Conservation (phyloP, 495 filamentous ascomycete species). For the Penicillium atrosanguineum region DNA sequence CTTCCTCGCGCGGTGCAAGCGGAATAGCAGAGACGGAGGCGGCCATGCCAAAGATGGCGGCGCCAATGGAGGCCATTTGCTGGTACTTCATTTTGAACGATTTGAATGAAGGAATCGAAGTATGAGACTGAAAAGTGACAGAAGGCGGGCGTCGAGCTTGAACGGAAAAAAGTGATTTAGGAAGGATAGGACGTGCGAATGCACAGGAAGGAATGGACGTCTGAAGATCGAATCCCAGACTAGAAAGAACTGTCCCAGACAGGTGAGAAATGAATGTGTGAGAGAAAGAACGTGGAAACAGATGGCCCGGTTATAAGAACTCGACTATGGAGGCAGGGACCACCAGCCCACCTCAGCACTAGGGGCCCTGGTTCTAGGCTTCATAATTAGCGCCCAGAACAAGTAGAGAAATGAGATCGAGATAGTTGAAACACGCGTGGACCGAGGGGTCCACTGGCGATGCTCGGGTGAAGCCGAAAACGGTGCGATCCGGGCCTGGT, state of each 20-base stretch:
- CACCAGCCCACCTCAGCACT: background rate
- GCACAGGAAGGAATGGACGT: conserved; percentile 32
- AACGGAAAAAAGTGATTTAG: conserved; percentile 1
- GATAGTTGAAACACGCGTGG: conserved; percentile 35
- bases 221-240: conserved; percentile 33
- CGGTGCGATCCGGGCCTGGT: conserved; percentile 3
- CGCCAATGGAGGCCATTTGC: conserved; percentile 23
- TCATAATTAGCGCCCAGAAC: conserved; percentile 10
- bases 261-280: conserved; percentile 13
- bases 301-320: background rate
- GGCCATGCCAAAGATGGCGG: conserved; percentile 31
- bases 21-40: conserved; percentile 30
- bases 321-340: background rate
- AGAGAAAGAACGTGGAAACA: background rate
- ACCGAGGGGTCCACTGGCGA: conserved; percentile 12
- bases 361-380: background rate
- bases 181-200: conserved; percentile 2
- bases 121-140: background rate
- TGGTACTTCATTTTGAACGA: conserved; percentile 35
- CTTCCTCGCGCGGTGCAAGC: conserved; percentile 15
- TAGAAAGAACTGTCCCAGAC: conserved; percentile 27
- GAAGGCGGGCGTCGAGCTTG: background rate
- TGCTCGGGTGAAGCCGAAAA: conserved; percentile 20
- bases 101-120: background rate
- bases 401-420: conserved; percentile 25